A percentile compares a stretch with the other conserved stretches of the same genome.
phyloP scores from a whole-genome alignment of 352 stramenopile species.

The Thalassiosira oceanica region DNA sequence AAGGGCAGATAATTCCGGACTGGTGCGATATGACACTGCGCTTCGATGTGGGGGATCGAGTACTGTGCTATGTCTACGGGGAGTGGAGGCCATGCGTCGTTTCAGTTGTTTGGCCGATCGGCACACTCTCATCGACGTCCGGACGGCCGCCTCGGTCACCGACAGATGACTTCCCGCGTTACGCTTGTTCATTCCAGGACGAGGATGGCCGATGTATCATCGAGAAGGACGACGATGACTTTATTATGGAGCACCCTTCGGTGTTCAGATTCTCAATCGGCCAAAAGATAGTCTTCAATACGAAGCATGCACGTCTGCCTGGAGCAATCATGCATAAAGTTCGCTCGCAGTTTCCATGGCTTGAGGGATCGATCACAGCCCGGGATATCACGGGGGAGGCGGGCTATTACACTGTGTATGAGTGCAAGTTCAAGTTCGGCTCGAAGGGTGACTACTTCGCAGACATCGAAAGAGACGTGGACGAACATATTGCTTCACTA shows the following conservation, averaged over 20 bases:
- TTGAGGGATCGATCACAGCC: background rate
- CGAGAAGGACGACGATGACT: conserved; percentile 4
- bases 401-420: conserved; percentile 8
- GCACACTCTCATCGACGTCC: background rate
- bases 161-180: background rate
- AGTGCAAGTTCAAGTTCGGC: conserved; percentile 8
- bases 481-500: conserved; percentile 15
- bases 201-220: background rate
- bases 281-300: conserved; percentile 12
- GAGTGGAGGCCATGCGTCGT: background rate
- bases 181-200: background rate
- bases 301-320: background rate
- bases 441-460: background rate
- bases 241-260: conserved; percentile 6
- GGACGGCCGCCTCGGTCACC: no score
- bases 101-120: background rate
- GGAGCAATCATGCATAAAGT: background rate
- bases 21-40: conserved; percentile 19
- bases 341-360: background rate
- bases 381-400: conserved; percentile 6
- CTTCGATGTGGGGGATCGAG: conserved; percentile 15
- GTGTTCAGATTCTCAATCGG: conserved; percentile 18
- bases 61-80: background rate
- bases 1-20: conserved; percentile 10
- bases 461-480: conserved; percentile 19